These are phyloP conservation scores for Coffea eugenioides DNA, from an alignment of 257 asterid genomes.

Conservation along the genomic window DNA sequence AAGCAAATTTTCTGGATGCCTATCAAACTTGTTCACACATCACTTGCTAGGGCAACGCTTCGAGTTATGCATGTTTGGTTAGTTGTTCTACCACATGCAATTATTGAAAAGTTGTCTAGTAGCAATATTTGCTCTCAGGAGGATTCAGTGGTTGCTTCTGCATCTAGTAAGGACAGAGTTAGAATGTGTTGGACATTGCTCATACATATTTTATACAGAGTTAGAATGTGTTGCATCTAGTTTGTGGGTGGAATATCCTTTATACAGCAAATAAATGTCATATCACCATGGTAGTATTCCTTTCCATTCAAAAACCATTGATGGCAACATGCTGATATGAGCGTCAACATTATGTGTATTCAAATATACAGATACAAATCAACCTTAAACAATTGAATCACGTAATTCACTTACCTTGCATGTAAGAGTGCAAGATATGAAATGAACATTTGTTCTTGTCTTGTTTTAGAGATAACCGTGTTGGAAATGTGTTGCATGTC, in stretches of 20 bases:
- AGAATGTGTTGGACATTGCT: not conserved
- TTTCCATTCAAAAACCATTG: no score
- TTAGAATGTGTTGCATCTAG: no score
- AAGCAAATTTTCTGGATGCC: not conserved
- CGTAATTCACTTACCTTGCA: not conserved
- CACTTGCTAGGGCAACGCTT: not conserved
- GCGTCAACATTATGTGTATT: not conserved
- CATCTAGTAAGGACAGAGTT: not conserved
- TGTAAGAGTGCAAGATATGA: not conserved
- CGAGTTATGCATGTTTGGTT: not conserved
- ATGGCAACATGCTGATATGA: not conserved
- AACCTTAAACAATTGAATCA: not conserved
- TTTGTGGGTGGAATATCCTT: not conserved
- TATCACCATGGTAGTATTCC: no score
- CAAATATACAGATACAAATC: not conserved
- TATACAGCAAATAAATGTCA: not conserved
- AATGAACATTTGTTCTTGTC: not conserved
- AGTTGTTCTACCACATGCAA: not conserved
- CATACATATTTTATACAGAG: no score
- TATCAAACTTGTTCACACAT: not conserved
- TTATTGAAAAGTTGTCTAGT: not conserved
- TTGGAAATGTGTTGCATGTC: not conserved
- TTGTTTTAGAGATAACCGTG: not conserved
- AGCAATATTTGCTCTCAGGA: not conserved
- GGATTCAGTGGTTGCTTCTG: not conserved